Conservation (phyloP, 768 basidiomycete species). For the Fomitopsis serialis region DNA sequence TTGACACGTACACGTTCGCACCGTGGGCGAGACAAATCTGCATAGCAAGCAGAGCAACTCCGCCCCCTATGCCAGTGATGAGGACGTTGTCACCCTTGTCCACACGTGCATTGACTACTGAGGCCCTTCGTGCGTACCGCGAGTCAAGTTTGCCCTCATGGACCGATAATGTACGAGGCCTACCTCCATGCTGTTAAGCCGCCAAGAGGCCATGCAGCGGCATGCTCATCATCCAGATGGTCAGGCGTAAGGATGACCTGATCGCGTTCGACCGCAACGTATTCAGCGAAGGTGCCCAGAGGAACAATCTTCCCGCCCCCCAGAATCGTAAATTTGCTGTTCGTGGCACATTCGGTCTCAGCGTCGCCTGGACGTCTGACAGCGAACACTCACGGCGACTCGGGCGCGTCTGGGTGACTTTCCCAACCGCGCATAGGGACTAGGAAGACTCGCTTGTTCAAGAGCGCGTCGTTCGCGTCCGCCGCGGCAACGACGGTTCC, state of each 20-base stretch:
- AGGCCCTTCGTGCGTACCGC: conserved; percentile 39
- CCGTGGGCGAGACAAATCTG: conserved; percentile 74
- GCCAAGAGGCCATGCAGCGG: conserved; percentile 73
- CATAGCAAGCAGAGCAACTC: conserved; percentile 72
- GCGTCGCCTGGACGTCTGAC: not conserved
- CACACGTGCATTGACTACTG: conserved; percentile 60
- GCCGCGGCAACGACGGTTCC: conserved; percentile 60
- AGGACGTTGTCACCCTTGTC: conserved; percentile 64
- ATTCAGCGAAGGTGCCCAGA: conserved; percentile 73
- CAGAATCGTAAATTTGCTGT: conserved; percentile 54
- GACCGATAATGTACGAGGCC: not conserved
- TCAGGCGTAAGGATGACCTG: conserved; percentile 61
- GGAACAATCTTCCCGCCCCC: conserved; percentile 51
- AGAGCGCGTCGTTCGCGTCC: conserved; percentile 46
- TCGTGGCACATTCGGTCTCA: not conserved
- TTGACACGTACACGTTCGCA: conserved; percentile 80
- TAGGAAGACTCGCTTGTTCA: conserved; percentile 69
- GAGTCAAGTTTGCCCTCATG: not conserved
- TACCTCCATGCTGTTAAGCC: conserved; percentile 85
- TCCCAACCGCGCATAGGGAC: conserved; percentile 77
- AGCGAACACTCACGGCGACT: conserved; percentile 42
- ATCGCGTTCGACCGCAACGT: conserved; percentile 66
- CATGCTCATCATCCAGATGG: conserved; percentile 63
- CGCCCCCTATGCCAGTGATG: conserved; percentile 80
- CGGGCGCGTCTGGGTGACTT: conserved; percentile 55